Conservation (phyloP, 257 asterid genomes). For the Thymus mandschuricus region DNA sequence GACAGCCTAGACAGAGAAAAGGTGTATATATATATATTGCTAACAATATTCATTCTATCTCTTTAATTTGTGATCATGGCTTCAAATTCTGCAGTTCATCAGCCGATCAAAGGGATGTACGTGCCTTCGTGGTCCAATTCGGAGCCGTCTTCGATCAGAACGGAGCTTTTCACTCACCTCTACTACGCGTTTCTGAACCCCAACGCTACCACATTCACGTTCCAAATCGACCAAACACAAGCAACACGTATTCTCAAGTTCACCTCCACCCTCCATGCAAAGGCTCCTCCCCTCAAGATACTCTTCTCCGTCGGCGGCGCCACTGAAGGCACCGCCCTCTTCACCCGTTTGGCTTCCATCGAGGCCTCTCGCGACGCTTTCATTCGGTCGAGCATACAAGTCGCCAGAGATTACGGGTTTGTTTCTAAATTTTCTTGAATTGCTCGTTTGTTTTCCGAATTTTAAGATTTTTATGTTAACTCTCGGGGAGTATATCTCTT, state of each 20-base stretch:
- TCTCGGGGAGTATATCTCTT: no score
- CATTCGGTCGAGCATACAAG: constrained; percentile 60
- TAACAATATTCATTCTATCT: no score
- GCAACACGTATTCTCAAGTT: constrained; percentile 45
- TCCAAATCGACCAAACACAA: constrained; percentile 43
- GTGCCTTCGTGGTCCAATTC: constrained; percentile 57
- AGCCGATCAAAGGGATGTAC: constrained; percentile 63
- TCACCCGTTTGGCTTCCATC: constrained; percentile 55
- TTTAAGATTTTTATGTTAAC: no score
- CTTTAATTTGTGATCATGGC: no score
- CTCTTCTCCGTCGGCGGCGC: constrained; percentile 80
- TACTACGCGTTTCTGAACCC: constrained; percentile 74
- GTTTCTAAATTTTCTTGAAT: background rate
- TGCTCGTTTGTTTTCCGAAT: no score
- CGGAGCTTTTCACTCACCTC: constrained; percentile 59
- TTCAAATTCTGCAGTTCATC: no score
- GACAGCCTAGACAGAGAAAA: no score
- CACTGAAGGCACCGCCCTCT: constrained; percentile 37
- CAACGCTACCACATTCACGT: constrained; percentile 36
- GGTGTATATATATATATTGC: no score
- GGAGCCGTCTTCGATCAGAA: constrained; percentile 54
- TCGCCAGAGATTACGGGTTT: constrained; percentile 61
- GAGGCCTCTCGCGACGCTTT: constrained; percentile 42
- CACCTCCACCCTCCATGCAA: constrained; percentile 59
- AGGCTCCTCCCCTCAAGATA: constrained; percentile 43